phyloP scores from a whole-genome alignment of 306 rosid genomes.

The Trifolium subterraneum region DNA sequence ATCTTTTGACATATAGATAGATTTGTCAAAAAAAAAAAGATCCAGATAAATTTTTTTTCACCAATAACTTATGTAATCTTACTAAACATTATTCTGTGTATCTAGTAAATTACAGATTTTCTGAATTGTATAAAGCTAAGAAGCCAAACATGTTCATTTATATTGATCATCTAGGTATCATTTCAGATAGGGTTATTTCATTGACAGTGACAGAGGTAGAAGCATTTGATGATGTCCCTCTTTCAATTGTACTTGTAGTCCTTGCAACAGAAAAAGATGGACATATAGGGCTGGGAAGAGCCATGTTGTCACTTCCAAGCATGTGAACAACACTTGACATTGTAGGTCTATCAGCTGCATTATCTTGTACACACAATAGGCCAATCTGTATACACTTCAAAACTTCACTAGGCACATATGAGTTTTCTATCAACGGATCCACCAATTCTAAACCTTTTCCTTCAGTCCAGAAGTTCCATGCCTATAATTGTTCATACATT shows the following conservation, averaged over 20 bases:
- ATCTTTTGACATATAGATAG: neutral
- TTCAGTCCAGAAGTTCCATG: conserved; percentile 34
- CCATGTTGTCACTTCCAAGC: conserved; percentile 47
- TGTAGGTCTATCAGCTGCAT: conserved; percentile 57
- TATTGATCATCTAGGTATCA: conserved; percentile 35
- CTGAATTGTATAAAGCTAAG: neutral
- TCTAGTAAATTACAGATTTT: neutral
- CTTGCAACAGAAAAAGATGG: conserved; percentile 52
- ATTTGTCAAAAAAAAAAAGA: neutral
- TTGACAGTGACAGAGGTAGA: conserved; percentile 18
- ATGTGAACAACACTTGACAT: conserved; percentile 55
- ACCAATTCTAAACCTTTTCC: conserved; percentile 48
- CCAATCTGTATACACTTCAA: conserved; percentile 54
- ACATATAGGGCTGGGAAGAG: conserved; percentile 53
- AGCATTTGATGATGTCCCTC: conserved; percentile 34
- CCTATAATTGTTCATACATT: conserved; percentile 1
- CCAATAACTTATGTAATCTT: conserved; percentile 3
- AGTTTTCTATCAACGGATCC: conserved; percentile 48
- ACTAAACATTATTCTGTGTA: neutral
- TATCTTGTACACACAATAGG: conserved; percentile 65
- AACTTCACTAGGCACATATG: conserved; percentile 37
- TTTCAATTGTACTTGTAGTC: neutral
- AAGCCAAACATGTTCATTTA: neutral
- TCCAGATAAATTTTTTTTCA: neutral
- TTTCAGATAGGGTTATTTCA: conserved; percentile 17